phyloP scores from a whole-genome alignment of 2,329 filamentous ascomycete genomes.

The Tolypocladium guangdongense region DNA sequence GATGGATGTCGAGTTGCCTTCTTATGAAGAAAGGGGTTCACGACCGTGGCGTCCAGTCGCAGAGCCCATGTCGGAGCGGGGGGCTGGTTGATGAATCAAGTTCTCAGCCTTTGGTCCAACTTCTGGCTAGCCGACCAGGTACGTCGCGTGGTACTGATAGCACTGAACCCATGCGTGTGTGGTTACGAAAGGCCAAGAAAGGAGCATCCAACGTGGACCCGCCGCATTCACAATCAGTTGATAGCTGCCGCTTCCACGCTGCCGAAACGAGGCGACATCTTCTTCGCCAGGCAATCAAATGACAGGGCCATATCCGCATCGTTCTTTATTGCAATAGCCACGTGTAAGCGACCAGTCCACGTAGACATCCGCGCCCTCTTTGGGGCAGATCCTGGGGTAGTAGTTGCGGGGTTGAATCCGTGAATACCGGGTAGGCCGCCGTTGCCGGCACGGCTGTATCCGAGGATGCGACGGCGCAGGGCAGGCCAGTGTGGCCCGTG shows the following conservation, averaged over 20 bases:
- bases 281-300: neutral
- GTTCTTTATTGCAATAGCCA: neutral
- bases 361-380: too few relatives aligned
- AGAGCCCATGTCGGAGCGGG: neutral
- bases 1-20: neutral
- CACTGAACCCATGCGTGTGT: neutral
- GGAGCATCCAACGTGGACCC: neutral
- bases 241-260: neutral
- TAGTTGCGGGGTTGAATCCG: neutral
- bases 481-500: too few relatives aligned
- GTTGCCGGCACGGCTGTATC: neutral
- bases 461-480: too few relatives aligned
- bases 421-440: neutral
- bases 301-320: neutral
- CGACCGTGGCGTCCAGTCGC: too few relatives aligned
- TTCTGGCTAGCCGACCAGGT: neutral
- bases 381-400: neutral
- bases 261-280: neutral
- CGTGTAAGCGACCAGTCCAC: neutral
- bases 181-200: neutral
- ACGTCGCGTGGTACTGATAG: too few relatives aligned
- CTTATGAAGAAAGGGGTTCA: neutral
- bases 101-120: too few relatives aligned
- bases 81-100: neutral
- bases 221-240: neutral